These are phyloP conservation scores for Chlorencoelia australis DNA, from an alignment of 2,329 filamentous ascomycete genomes.

Conservation along the genomic window DNA sequence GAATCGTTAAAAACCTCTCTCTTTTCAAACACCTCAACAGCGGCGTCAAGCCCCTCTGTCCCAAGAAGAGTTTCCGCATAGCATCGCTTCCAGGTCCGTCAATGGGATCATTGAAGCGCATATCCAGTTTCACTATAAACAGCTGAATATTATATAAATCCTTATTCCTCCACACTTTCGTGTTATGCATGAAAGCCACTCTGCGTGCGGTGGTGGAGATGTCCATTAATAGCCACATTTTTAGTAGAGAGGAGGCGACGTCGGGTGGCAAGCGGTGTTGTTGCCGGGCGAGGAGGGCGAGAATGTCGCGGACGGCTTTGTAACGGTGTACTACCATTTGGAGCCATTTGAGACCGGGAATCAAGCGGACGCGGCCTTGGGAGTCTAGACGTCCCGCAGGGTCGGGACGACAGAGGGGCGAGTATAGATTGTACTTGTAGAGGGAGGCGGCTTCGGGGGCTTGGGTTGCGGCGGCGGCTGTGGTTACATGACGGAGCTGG, in stretches of 20 bases:
- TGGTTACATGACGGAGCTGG: constrained; percentile 37
- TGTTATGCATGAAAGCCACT: constrained; percentile 41
- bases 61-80: constrained; percentile 48
- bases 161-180: constrained; percentile 42
- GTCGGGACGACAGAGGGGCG: constrained; percentile 46
- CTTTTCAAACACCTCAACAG: constrained; percentile 51
- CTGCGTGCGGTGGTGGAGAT: constrained; percentile 47
- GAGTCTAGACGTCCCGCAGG: constrained; percentile 37
- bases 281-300: constrained; percentile 46
- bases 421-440: constrained; percentile 54
- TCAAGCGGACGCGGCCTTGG: constrained; percentile 33
- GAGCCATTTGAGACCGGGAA: constrained; percentile 59
- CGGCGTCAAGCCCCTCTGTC: constrained; percentile 44
- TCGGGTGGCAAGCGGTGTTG: constrained; percentile 45
- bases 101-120: constrained; percentile 57
- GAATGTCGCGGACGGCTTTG: constrained; percentile 47
- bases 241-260: constrained; percentile 42
- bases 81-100: constrained; percentile 40
- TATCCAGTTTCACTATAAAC: constrained; percentile 62
- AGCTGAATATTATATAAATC: constrained; percentile 53
- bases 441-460: constrained; percentile 45
- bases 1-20: constrained; percentile 36
- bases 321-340: constrained; percentile 54
- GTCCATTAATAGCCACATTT: constrained; percentile 68
- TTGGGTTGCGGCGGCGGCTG: constrained; percentile 41